These are phyloP conservation scores for Senna siamea DNA, from an alignment of 306 rosid species.

Conservation along the genomic window DNA sequence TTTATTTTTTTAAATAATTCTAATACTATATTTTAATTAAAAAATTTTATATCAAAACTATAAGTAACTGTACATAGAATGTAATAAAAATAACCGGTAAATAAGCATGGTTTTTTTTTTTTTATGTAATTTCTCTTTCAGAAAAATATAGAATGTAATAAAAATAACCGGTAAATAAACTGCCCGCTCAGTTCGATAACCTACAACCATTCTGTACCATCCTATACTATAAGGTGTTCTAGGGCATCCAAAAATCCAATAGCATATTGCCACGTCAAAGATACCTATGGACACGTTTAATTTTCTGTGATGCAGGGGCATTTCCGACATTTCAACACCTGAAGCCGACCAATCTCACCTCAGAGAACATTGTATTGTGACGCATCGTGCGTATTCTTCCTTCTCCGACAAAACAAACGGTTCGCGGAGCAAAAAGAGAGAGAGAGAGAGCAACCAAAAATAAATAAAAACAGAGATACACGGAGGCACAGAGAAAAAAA, in stretches of 20 bases:
- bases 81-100: too few species aligned
- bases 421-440: neutral
- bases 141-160: too few species aligned
- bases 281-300: neutral
- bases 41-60: too few species aligned
- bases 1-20: too few species aligned
- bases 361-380: conserved; percentile 8
- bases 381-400: conserved; percentile 9
- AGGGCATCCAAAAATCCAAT: neutral
- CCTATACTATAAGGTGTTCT: neutral
- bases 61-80: too few species aligned
- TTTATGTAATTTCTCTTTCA: too few species aligned
- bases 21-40: too few species aligned
- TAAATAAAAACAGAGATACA: too few species aligned
- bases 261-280: conserved; percentile 15
- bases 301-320: neutral
- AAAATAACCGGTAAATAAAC: neutral
- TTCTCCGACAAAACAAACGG: conserved; percentile 18
- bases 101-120: too few species aligned
- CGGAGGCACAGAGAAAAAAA: neutral
- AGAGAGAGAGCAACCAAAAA: too few species aligned
- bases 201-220: neutral
- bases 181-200: neutral
- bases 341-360: neutral
- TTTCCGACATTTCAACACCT: neutral